Evolutionary conservation across 768 basidiomycete species (phyloP).

Genomic region (Leccinum variicolor): DNA sequence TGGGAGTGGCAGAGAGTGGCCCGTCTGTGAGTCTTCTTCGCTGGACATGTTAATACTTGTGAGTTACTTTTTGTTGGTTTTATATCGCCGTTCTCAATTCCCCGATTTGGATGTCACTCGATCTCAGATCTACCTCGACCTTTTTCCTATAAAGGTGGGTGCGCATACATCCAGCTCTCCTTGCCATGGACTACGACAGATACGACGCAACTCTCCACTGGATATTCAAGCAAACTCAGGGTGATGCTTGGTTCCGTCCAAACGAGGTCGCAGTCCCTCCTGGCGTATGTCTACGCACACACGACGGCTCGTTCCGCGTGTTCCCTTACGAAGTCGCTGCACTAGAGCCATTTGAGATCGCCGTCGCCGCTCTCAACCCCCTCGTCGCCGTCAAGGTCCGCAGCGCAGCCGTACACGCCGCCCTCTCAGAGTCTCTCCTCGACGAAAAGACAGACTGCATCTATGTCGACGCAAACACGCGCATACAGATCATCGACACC

Average conservation of each 20-base stretch:
- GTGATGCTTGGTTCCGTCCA: conserved; percentile 54
- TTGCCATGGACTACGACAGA: conserved; percentile 33
- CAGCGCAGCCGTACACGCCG: conserved; percentile 49
- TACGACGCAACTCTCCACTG: conserved; percentile 30
- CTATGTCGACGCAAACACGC: conserved; percentile 52
- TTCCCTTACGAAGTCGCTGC: conserved; percentile 53
- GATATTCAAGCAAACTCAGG: conserved; percentile 34
- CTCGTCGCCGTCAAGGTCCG: conserved; percentile 54
- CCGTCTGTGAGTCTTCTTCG: conserved; percentile 25
- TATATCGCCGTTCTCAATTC: background rate
- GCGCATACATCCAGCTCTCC: background rate
- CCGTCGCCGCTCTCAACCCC: conserved; percentile 50
- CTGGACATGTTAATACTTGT: conserved; percentile 21
- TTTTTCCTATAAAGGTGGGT: conserved; percentile 1
- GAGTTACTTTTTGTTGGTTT: no score
- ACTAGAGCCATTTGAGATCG: conserved; percentile 53
- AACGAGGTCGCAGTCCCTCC: conserved; percentile 45
- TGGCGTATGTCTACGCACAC: conserved; percentile 49
- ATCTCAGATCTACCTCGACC: conserved; percentile 15
- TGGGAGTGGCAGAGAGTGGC: conserved; percentile 23
- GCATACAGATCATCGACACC: conserved; percentile 81
- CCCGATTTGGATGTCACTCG: conserved; percentile 2
- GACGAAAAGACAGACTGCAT: conserved; percentile 36
- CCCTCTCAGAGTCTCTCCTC: conserved; percentile 37
- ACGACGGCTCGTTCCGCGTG: conserved; percentile 47